Evolutionary conservation across 192 early-diverging fungal genomes (phyloP), one percentile per base, ranked within the genome.

Genomic region (Backusella tuberculispora): DNA sequence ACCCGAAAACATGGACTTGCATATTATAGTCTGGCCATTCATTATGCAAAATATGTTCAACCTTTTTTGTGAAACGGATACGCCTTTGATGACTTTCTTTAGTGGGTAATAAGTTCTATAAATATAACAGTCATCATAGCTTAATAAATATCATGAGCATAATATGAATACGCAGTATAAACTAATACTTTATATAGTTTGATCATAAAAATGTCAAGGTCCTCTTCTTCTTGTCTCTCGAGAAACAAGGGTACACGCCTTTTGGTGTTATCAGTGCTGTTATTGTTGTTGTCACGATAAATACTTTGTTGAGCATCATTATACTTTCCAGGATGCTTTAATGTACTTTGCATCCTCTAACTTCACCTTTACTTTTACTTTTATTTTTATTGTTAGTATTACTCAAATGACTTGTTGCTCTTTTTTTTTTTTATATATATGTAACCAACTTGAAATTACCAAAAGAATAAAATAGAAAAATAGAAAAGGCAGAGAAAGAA

Each of bases 1-100:
- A 94, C 85, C 96, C 96, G 88, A 98, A 98, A 24, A 96, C 80
- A 78, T 96, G 90, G 4, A 90, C 92, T 47, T 85, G 85, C 46
- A 97, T 89, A 46, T 92, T 85, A 66, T 85, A 83, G 66, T 83
- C 89, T 4, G 95, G 96, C 88, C 91, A 98, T 85, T 97, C 96
- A 9, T 50, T 70, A 24, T 90, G 83, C 75, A 98, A 75, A 12
- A 98, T 91, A 4, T 78, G 72, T 42, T 96, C 90, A 70, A 98
- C 88, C 81, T 98, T 98, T 12, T 87, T 81, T n/a, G 95, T 86
- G 79, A 96, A 90, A 45, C 83, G 66, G 37, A 80, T 81, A 71
- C 94, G 85, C 24, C 84, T 74, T 40, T 89, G 80, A 56, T 90
- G 84, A 74, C 91, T 92, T 63, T 92, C 90, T 3, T 85, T 84